Evolutionary conservation across 495 filamentous ascomycete species (phyloP).

Genomic region (Evansstolkia leycettana): DNA sequence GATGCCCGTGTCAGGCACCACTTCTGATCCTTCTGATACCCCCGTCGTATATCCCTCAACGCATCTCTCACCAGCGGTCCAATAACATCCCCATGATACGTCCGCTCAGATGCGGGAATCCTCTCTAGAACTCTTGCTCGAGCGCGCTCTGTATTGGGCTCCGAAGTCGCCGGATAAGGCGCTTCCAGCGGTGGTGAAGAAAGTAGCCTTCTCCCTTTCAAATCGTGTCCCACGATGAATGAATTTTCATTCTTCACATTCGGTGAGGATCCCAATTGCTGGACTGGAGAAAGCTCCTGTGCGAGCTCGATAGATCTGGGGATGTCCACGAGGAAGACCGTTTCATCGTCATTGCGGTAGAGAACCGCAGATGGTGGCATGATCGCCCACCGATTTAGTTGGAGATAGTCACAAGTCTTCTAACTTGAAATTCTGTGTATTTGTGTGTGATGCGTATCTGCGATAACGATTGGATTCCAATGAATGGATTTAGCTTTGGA

Average conservation of each 20-base stretch:
- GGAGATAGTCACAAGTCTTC: no score
- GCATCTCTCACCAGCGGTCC: conserved; percentile 14
- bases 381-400: no score
- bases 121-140: conserved; percentile 21
- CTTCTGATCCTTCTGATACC: not conserved
- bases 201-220: conserved; percentile 9
- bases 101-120: conserved; percentile 15
- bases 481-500: not conserved
- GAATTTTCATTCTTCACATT: no score
- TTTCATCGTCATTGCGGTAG: conserved; percentile 32
- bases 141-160: conserved; percentile 30
- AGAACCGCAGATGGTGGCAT: conserved; percentile 33
- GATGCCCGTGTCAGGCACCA: conserved; percentile 33
- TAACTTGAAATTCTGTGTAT: no score
- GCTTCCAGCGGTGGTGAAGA: conserved; percentile 18
- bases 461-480: no score
- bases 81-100: conserved; percentile 19
- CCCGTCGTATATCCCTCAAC: conserved; percentile 16
- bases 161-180: conserved; percentile 26
- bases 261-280: not conserved
- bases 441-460: no score
- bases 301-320: conserved; percentile 44
- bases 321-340: conserved; percentile 48
- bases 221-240: no score
- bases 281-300: conserved; percentile 14